These are phyloP conservation scores for Aphanocladium album DNA, from an alignment of 2,329 filamentous ascomycete genomes.

Conservation along the genomic window DNA sequence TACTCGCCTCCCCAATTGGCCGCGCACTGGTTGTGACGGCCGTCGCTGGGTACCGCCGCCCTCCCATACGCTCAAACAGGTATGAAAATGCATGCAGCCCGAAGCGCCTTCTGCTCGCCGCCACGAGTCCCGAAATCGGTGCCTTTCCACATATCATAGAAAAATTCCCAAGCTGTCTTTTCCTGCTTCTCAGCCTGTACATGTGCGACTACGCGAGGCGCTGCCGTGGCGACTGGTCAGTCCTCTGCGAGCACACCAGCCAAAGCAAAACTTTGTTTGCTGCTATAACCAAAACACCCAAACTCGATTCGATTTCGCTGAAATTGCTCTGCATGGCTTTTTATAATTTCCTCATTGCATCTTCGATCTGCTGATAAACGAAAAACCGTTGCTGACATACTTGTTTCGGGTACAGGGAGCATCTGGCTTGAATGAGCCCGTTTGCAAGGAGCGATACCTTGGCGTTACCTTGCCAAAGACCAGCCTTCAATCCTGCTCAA, in stretches of 20 bases:
- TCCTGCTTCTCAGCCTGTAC: neutral
- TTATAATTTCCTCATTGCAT: too few relatives aligned
- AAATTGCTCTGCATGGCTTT: neutral
- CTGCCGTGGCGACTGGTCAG: neutral
- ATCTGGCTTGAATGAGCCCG: neutral
- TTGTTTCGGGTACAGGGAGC: neutral
- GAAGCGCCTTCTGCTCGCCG: neutral
- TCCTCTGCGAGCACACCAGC: neutral
- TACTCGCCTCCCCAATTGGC: neutral
- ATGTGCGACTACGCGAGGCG: neutral
- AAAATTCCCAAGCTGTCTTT: too few relatives aligned
- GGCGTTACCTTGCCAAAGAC: too few relatives aligned
- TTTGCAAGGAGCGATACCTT: neutral
- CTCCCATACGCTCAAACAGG: neutral
- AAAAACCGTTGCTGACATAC: neutral
- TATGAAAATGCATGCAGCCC: conserved; percentile 1
- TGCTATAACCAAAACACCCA: neutral
- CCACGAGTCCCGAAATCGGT: neutral
- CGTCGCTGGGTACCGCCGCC: neutral
- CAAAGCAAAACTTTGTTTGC: conserved; percentile 3
- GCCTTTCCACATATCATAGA: neutral
- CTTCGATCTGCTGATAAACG: too few relatives aligned
- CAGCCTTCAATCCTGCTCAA: neutral
- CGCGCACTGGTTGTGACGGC: neutral
- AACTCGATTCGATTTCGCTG: neutral